phyloP scores from a whole-genome alignment of 164 flowering plant genomes.

The Sedum album region DNA sequence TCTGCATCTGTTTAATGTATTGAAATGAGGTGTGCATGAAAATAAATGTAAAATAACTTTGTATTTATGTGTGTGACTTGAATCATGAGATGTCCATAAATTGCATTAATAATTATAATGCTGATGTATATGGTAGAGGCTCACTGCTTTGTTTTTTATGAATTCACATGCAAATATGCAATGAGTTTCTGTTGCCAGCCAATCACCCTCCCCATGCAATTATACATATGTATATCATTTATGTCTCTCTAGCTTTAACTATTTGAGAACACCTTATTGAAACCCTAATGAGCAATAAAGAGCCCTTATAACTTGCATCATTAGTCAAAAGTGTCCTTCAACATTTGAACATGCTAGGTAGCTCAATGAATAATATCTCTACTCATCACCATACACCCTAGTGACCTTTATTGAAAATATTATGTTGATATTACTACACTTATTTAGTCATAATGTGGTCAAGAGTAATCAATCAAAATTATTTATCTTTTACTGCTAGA shows the following conservation, averaged over 20 bases:
- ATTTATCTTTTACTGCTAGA: not conserved
- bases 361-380: not conserved
- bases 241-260: not conserved
- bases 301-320: not conserved
- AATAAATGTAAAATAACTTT: not conserved
- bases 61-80: not conserved
- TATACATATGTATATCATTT: not conserved
- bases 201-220: not conserved
- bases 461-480: not conserved
- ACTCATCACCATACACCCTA: not conserved
- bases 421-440: not conserved
- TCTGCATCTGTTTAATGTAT: not conserved
- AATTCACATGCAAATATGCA: constrained; percentile 3
- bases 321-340: not conserved
- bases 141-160: not conserved
- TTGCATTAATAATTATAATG: not conserved
- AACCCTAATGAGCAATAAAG: not conserved
- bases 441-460: not conserved
- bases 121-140: not conserved
- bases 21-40: not conserved
- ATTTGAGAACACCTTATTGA: not conserved
- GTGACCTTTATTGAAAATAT: not conserved
- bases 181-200: not conserved
- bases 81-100: not conserved
- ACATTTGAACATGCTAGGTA: not conserved